These are phyloP conservation scores for Acacia crassicarpa DNA, from an alignment of 306 rosid species.

Conservation along the genomic window DNA sequence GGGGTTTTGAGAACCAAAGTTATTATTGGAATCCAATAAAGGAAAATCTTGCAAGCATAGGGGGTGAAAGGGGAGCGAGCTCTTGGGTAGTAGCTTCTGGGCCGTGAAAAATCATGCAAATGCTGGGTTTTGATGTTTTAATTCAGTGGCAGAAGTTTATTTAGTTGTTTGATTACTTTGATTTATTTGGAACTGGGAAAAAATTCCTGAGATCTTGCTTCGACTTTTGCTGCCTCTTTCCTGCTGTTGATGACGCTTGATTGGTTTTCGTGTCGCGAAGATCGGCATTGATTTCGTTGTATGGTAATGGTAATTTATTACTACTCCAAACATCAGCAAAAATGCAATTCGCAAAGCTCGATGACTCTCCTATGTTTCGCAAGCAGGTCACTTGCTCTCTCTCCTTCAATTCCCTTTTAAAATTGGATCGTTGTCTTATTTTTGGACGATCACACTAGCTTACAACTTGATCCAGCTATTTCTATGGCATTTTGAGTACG, in stretches of 20 bases:
- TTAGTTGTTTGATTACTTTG: constrained; percentile 18
- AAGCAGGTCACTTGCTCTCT: constrained; percentile 70
- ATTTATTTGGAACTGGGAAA: constrained; percentile 26
- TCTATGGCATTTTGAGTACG: not conserved
- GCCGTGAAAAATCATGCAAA: constrained; percentile 6
- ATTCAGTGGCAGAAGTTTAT: constrained; percentile 9
- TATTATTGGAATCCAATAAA: not conserved
- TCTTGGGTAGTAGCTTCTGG: not conserved
- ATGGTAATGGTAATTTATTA: constrained; percentile 26
- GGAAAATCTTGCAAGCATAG: not conserved
- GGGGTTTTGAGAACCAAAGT: constrained; percentile 51
- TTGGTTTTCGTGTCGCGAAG: constrained; percentile 18
- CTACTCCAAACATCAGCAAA: constrained; percentile 27
- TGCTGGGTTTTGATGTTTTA: constrained; percentile 1
- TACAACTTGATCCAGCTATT: not conserved
- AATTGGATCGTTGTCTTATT: not conserved
- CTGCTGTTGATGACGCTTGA: constrained; percentile 18
- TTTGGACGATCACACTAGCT: not conserved
- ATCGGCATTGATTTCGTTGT: constrained; percentile 32
- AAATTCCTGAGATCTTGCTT: constrained; percentile 45
- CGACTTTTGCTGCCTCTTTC: constrained; percentile 17
- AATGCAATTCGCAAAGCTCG: constrained; percentile 98
- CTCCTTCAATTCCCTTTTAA: not conserved
- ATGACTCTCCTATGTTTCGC: constrained; percentile 99
- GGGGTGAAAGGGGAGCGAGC: not conserved